A percentile compares a stretch with the other conserved stretches of the same genome.
phyloP scores from a whole-genome alignment of 73 alveolate genomes.

The Tetrahymena thermophila region DNA sequence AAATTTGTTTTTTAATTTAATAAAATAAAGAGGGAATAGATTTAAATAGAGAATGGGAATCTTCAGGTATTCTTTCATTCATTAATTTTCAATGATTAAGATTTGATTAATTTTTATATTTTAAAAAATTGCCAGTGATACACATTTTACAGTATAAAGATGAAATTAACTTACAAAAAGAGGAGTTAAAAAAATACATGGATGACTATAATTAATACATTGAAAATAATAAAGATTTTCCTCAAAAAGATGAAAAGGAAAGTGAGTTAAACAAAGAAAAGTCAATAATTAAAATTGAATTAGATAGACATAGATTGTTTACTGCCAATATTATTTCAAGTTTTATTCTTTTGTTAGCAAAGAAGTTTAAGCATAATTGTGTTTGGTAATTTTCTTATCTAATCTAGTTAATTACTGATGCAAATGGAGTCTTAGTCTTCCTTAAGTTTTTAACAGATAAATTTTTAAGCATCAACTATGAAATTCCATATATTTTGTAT shows the following conservation, averaged over 20 bases:
- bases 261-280: background rate
- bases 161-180: background rate
- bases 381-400: conserved; percentile 50
- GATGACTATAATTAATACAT: background rate
- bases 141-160: background rate
- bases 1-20: background rate
- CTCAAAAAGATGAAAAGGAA: background rate
- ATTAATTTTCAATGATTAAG: background rate
- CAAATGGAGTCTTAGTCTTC: conserved; percentile 70
- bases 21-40: background rate
- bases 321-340: conserved; percentile 50
- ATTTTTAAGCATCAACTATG: conserved; percentile 32
- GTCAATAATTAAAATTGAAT: conserved; percentile 30
- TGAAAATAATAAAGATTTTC: background rate
- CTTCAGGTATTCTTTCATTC: background rate
- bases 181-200: background rate
- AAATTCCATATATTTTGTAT: conserved; percentile 7
- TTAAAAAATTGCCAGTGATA: background rate
- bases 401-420: conserved; percentile 65
- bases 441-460: conserved; percentile 61
- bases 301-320: conserved; percentile 58
- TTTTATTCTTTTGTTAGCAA: conserved; percentile 45
- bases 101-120: too few species aligned
- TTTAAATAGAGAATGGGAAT: background rate
- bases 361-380: conserved; percentile 53